phyloP scores from a whole-genome alignment of 228 moss, liverwort and hornwort species.

The Sphagnum fallax region DNA sequence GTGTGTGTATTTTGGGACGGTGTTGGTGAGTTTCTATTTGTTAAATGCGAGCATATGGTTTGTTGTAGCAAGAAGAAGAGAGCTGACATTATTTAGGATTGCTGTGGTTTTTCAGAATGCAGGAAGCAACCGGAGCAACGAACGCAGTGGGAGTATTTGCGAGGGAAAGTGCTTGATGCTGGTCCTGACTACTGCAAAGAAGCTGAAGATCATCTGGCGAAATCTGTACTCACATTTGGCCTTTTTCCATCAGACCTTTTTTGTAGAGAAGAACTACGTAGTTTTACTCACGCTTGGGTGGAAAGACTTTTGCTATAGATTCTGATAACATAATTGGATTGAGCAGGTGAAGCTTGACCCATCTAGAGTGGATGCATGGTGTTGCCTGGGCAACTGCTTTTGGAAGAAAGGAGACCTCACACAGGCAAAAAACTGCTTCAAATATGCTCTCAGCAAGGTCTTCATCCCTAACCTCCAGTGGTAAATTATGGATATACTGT shows the following conservation, averaged over 20 bases:
- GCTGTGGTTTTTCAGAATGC: constrained; percentile 26
- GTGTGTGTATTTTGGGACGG: no score
- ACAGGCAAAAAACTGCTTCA: constrained; percentile 57
- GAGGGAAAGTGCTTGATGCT: constrained; percentile 53
- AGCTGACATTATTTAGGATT: no score
- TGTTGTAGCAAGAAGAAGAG: no score
- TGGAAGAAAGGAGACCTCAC: constrained; percentile 62
- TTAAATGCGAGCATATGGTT: no score
- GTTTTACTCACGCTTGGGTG: no score
- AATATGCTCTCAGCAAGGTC: constrained; percentile 50
- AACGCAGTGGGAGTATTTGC: constrained; percentile 55
- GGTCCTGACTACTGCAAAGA: constrained; percentile 55
- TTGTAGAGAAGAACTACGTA: no score
- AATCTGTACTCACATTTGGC: constrained; percentile 23
- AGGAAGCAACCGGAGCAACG: constrained; percentile 34
- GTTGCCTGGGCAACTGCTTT: constrained; percentile 57
- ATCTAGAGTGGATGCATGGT: constrained; percentile 57
- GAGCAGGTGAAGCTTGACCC: constrained; percentile 57
- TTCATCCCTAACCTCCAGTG: not conserved
- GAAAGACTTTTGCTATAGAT: no score
- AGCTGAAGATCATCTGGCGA: constrained; percentile 60
- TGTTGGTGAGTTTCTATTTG: no score
- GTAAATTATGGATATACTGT: no score
- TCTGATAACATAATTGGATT: no score
- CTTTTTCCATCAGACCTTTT: no score